A percentile compares a stretch with the other conserved stretches of the same genome.
These are phyloP conservation scores for Tricholomella constricta DNA, from an alignment of 768 basidiomycete genomes.

Conservation along the genomic window DNA sequence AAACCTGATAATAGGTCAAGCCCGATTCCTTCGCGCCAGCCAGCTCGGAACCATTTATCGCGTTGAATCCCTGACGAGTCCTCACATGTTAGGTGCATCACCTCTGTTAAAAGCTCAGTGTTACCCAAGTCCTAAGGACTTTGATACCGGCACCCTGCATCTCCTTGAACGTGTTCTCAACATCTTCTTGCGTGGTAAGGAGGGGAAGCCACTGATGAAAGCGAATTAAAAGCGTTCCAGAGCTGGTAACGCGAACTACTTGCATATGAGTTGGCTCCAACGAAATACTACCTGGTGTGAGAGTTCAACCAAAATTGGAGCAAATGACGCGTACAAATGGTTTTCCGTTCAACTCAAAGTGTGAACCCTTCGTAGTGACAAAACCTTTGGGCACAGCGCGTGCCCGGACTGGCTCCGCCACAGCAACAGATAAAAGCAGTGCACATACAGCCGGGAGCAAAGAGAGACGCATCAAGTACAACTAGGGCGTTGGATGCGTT, in stretches of 20 bases:
- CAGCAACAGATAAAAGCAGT: slow-evolving; percentile 7
- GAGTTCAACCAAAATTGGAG: not conserved
- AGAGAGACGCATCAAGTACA: slow-evolving; percentile 10
- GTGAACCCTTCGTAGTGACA: slow-evolving; percentile 41
- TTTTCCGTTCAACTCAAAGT: slow-evolving; percentile 50
- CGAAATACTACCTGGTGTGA: slow-evolving; percentile 34
- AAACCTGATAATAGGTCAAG: slow-evolving; percentile 58
- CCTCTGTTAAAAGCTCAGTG: not conserved
- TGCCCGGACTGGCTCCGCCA: slow-evolving; percentile 1
- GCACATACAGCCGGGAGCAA: slow-evolving; percentile 5
- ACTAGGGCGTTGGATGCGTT: not conserved
- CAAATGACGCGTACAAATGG: slow-evolving; percentile 41
- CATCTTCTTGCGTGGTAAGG: slow-evolving; percentile 46
- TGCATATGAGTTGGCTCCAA: slow-evolving; percentile 58
- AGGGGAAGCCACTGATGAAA: slow-evolving; percentile 53
- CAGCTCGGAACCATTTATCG: slow-evolving; percentile 46
- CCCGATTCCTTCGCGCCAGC: slow-evolving; percentile 40
- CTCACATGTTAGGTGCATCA: not conserved
- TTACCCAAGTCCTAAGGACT: slow-evolving; percentile 57
- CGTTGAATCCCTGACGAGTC: slow-evolving; percentile 41
- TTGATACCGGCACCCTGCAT: slow-evolving; percentile 52
- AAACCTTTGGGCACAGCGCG: slow-evolving; percentile 38
- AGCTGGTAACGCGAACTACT: slow-evolving; percentile 12
- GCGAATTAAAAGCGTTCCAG: not conserved
- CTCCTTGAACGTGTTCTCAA: slow-evolving; percentile 48